Conservation (phyloP, 331 rosid genomes). For the Acacia pycnantha region DNA sequence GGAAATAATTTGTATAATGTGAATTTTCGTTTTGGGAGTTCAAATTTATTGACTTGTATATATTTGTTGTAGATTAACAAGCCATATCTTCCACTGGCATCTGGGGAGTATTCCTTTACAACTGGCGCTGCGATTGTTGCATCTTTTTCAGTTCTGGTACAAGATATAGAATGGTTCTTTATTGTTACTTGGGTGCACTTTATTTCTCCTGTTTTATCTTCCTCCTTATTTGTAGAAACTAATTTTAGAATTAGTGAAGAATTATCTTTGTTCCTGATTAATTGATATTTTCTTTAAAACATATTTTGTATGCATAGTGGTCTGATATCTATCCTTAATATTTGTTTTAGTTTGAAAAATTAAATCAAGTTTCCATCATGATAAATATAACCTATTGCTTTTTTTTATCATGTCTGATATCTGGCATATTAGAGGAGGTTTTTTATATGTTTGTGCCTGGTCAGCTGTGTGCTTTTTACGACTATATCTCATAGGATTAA, state of each 20-base stretch:
- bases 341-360: neutral
- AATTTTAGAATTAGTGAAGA: neutral
- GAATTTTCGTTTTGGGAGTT: conserved; percentile 1
- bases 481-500: neutral
- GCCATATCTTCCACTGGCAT: conserved; percentile 97
- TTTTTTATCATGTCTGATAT: neutral
- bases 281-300: neutral
- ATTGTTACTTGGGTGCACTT: neutral
- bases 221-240: neutral
- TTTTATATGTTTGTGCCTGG: neutral
- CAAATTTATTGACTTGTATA: conserved; percentile 7
- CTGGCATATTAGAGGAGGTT: neutral
- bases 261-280: neutral
- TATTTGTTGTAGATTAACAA: conserved; percentile 76
- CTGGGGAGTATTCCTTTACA: conserved; percentile 83
- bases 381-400: neutral
- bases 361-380: neutral
- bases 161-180: conserved; percentile 7
- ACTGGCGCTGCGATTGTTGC: conserved; percentile 65
- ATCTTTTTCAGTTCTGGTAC: conserved; percentile 72
- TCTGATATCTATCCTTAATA: neutral
- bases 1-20: conserved; percentile 13
- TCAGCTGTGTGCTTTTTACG: neutral
- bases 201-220: neutral
- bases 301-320: neutral